phyloP scores from a whole-genome alignment of 2,329 filamentous ascomycete genomes.

The Colletotrichum phormii region DNA sequence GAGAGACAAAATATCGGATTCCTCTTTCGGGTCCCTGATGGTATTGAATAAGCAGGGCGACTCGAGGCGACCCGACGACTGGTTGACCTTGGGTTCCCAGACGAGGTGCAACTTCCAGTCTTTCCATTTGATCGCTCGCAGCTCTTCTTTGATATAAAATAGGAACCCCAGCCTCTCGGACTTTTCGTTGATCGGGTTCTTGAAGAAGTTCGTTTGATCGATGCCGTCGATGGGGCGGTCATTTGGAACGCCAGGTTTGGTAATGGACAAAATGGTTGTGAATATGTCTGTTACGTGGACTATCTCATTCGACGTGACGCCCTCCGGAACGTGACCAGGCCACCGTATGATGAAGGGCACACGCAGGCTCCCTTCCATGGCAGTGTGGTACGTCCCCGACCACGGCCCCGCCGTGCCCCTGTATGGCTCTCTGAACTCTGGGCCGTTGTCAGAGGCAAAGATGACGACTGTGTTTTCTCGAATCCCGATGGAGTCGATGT shows the following conservation, averaged over 20 bases:
- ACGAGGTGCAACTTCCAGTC: slow-evolving; percentile 50
- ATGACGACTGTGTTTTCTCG: slow-evolving; percentile 48
- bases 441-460: slow-evolving; percentile 50
- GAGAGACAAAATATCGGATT: slow-evolving; percentile 44
- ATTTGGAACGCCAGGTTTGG: slow-evolving; percentile 35
- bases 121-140: slow-evolving; percentile 48
- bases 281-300: slow-evolving; percentile 50
- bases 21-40: slow-evolving; percentile 47
- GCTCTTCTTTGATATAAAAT: slow-evolving; percentile 50
- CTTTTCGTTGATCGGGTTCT: slow-evolving; percentile 29
- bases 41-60: slow-evolving; percentile 48
- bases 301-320: slow-evolving; percentile 44
- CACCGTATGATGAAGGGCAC: slow-evolving; percentile 50
- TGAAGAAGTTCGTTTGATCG: slow-evolving; percentile 44
- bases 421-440: slow-evolving; percentile 47
- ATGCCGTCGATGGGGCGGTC: slow-evolving; percentile 48
- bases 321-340: slow-evolving; percentile 44
- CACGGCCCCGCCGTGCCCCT: slow-evolving; percentile 48
- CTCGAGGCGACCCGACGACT: slow-evolving; percentile 45
- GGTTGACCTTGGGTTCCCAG: slow-evolving; percentile 50
- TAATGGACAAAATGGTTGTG: slow-evolving; percentile 44
- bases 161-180: slow-evolving; percentile 43
- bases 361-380: slow-evolving; percentile 50
- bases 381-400: slow-evolving; percentile 49
- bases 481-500: slow-evolving; percentile 44